Percentiles rank a stretch among this genome's conserved stretches.
phyloP scores from a whole-genome alignment of 2,329 filamentous ascomycete species.

The Phaeosphaeria sp. region DNA sequence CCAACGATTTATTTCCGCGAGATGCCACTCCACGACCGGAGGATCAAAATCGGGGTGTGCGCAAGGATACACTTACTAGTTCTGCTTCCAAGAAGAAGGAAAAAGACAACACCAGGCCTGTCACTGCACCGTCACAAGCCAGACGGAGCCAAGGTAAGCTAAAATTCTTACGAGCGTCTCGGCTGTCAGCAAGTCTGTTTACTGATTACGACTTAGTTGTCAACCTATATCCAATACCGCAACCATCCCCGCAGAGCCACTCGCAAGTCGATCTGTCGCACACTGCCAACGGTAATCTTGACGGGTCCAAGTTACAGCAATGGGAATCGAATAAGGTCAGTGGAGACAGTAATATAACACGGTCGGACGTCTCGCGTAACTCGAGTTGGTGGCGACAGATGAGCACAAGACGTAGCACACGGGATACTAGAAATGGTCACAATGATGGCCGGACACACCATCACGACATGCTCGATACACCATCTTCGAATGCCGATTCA shows the following conservation, averaged over 20 bases:
- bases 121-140: conserved; percentile 45
- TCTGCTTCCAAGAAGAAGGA: conserved; percentile 37
- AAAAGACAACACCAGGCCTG: conserved; percentile 33
- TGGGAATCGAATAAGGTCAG: conserved; percentile 44
- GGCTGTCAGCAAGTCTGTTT: conserved; percentile 18
- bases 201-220: conserved; percentile 26
- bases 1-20: conserved; percentile 30
- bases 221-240: conserved; percentile 39
- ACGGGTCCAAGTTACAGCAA: conserved; percentile 37
- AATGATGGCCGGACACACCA: conserved; percentile 27
- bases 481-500: conserved; percentile 29
- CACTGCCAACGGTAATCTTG: conserved; percentile 39
- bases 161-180: conserved; percentile 8
- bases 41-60: conserved; percentile 27
- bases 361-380: conserved; percentile 41
- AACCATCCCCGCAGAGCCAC: conserved; percentile 41
- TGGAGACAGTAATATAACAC: conserved; percentile 36
- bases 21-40: conserved; percentile 19
- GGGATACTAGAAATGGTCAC: conserved; percentile 40
- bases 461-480: conserved; percentile 36
- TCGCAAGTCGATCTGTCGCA: conserved; percentile 44
- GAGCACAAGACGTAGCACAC: conserved; percentile 35
- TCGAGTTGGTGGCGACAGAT: conserved; percentile 46
- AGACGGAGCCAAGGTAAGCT: conserved; percentile 45
- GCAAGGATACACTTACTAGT: conserved; percentile 40